Evolutionary conservation across 78 protist species (phyloP).

Genomic region (Cavenderia fasciculata): DNA sequence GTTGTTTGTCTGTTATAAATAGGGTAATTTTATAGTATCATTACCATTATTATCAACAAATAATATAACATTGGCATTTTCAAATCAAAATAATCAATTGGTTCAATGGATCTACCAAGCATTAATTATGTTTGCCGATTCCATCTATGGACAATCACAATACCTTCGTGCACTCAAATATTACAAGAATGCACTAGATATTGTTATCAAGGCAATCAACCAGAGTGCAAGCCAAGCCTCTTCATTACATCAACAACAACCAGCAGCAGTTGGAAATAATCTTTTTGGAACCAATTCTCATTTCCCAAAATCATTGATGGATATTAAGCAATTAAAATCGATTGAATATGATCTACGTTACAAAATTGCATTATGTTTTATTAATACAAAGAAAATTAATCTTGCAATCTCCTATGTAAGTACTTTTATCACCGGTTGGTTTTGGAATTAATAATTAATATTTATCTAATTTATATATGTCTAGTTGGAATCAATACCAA

Average conservation of each 20-base stretch:
- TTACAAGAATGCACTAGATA: conserved; percentile 24
- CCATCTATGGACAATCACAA: conserved; percentile 26
- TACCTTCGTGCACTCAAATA: conserved; percentile 39
- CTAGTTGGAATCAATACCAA: conserved; percentile 58
- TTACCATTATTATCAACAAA: conserved; percentile 12
- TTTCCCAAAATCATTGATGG: neutral
- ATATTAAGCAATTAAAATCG: too few species aligned
- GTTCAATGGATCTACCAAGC: neutral
- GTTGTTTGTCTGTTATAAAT: neutral
- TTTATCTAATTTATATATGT: neutral
- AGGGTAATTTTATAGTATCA: conserved; percentile 54
- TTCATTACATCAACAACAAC: neutral
- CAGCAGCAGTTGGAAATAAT: neutral
- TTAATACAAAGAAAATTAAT: neutral
- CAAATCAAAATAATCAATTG: neutral
- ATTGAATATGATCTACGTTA: conserved; percentile 57
- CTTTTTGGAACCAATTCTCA: neutral
- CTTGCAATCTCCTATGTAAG: conserved; percentile 40
- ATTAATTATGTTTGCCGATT: conserved; percentile 45
- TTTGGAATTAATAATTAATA: neutral
- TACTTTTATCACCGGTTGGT: neutral
- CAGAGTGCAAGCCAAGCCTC: neutral
- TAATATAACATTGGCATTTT: too few species aligned
- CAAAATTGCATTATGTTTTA: conserved; percentile 50
- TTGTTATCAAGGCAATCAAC: neutral